phyloP scores from a whole-genome alignment of 2,329 filamentous ascomycete species.

The Phialocephala sp. region DNA sequence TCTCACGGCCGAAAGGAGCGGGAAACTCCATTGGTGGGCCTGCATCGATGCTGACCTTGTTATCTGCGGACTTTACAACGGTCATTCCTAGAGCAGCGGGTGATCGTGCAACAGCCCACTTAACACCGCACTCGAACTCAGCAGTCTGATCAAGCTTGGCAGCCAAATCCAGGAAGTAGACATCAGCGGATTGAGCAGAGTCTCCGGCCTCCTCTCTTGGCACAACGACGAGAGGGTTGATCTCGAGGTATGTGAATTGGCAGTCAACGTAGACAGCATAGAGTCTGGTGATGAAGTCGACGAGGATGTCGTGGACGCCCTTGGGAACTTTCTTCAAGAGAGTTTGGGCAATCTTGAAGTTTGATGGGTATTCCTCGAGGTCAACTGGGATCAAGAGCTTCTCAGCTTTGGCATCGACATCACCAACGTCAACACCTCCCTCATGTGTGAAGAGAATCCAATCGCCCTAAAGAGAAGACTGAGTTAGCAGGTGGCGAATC shows the following conservation, averaged over 20 bases:
- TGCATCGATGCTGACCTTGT: conserved; percentile 91
- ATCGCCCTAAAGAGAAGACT: conserved; percentile 71
- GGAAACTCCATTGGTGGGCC: conserved; percentile 99
- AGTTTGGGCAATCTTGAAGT: conserved; percentile 84
- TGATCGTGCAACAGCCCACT: conserved; percentile 96
- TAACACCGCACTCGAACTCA: conserved; percentile 98
- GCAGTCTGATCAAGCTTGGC: conserved; percentile 99
- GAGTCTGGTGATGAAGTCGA: conserved; percentile 98
- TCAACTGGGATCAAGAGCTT: conserved; percentile 98
- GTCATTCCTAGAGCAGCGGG: conserved; percentile 87
- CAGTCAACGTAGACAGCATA: conserved; percentile 99
- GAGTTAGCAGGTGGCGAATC: conserved; percentile 35
- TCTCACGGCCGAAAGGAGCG: conserved; percentile 96
- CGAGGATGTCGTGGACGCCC: conserved; percentile 96
- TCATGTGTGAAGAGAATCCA: conserved; percentile 99
- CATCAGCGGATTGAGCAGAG: conserved; percentile 77
- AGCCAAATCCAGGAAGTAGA: conserved; percentile 97
- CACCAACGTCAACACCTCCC: conserved; percentile 98
- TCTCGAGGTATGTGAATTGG: conserved; percentile 99
- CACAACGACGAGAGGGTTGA: conserved; percentile 98
- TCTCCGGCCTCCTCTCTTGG: conserved; percentile 77
- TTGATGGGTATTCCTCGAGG: conserved; percentile 91
- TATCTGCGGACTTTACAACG: conserved; percentile 63
- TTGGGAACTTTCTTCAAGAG: conserved; percentile 93
- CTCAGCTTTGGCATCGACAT: conserved; percentile 98